Percentiles rank a stretch among this genome's conserved stretches.
These are phyloP conservation scores for Gryganskiella cystojenkinii DNA, from an alignment of 192 early-diverging fungal genomes.

Conservation along the genomic window DNA sequence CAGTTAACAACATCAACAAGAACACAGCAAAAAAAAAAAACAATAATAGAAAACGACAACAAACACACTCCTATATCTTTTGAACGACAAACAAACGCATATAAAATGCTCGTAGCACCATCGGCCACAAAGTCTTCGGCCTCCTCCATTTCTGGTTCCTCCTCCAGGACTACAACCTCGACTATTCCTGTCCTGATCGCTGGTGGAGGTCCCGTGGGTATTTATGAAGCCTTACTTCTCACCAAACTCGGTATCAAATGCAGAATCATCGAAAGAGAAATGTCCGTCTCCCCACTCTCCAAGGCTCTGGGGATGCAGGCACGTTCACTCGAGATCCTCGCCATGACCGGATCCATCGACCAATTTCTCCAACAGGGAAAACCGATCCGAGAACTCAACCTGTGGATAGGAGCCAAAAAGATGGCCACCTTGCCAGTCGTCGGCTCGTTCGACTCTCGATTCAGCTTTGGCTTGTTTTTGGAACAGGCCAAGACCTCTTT, in stretches of 20 bases:
- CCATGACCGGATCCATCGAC: not conserved
- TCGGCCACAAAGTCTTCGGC: not conserved
- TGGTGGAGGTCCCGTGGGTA: slow-evolving; percentile 25
- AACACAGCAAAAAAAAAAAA: too few relatives aligned
- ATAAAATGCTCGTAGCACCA: too few relatives aligned
- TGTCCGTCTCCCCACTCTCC: not conserved
- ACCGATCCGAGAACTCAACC: not conserved
- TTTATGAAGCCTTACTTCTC: slow-evolving; percentile 19
- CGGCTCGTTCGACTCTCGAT: not conserved
- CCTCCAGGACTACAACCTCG: not conserved
- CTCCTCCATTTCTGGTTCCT: not conserved
- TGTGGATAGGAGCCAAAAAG: not conserved
- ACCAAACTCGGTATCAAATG: slow-evolving; percentile 6
- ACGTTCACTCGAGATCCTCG: slow-evolving; percentile 13
- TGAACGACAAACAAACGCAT: too few relatives aligned
- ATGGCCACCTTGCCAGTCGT: not conserved
- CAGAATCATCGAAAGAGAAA: slow-evolving; percentile 13
- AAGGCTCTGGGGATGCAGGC: slow-evolving; percentile 12
- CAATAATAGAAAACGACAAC: too few relatives aligned
- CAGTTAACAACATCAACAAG: too few relatives aligned
- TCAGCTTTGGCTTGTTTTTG: not conserved
- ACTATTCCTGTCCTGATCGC: slow-evolving; percentile 16
- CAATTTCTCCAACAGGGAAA: not conserved
- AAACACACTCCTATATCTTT: too few relatives aligned
- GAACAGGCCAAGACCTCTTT: slow-evolving; percentile 9